A percentile compares a stretch with the other conserved stretches of the same genome.
Evolutionary conservation across 225 moss, liverwort and hornwort genomes (phyloP).

Genomic region (Takakia lepidozioides): DNA sequence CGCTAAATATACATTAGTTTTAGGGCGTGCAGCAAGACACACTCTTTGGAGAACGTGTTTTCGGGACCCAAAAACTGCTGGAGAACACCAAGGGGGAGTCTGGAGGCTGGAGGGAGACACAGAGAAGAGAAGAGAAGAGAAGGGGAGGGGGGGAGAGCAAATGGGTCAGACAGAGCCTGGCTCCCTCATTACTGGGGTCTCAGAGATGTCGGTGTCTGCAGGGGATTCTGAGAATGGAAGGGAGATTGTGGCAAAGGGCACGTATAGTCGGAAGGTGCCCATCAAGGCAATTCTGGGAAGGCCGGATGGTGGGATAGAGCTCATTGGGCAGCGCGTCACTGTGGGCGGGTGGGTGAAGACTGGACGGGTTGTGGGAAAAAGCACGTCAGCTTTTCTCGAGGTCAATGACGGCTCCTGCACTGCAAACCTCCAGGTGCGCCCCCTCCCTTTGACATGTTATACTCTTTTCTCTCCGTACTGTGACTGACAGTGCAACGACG

Average conservation of each 20-base stretch:
- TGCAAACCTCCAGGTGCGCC: conserved; percentile 62
- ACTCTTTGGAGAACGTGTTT: no score
- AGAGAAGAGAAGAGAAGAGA: no score
- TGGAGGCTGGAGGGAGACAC: no score
- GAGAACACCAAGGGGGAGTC: no score
- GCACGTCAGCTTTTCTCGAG: conserved; percentile 65
- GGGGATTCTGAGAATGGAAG: conserved; percentile 3
- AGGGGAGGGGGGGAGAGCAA: no score
- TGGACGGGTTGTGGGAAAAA: conserved; percentile 62
- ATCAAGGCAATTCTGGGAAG: conserved; percentile 72
- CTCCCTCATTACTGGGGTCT: no score
- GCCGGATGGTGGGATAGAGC: conserved; percentile 63
- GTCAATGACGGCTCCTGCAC: conserved; percentile 91
- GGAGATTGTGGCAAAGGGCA: conserved; percentile 45
- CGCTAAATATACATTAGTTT: no score
- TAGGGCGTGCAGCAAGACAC: no score
- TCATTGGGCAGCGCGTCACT: conserved; percentile 58
- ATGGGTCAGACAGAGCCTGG: no score
- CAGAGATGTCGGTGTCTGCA: no score
- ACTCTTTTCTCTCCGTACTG: neutral
- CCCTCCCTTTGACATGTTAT: neutral
- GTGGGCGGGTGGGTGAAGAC: conserved; percentile 99
- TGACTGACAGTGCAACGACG: neutral
- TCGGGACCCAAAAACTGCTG: no score
- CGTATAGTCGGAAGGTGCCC: conserved; percentile 70